Conservation (phyloP, 352 stramenopile species). For the Aphanomyces astaci region DNA sequence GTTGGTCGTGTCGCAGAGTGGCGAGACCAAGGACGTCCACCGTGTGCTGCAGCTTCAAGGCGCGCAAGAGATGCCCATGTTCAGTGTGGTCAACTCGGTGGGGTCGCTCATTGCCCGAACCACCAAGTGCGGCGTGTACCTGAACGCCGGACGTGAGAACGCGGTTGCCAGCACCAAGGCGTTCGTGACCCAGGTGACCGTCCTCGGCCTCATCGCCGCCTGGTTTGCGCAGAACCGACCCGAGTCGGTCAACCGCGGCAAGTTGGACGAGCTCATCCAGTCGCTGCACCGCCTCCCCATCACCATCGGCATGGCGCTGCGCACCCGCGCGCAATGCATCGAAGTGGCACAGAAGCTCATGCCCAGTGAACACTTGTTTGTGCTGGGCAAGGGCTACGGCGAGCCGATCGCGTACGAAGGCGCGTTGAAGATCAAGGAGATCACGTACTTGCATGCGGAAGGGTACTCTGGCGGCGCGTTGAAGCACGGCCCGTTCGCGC, state of each 20-base stretch:
- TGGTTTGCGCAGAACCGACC: slow-evolving; percentile 88
- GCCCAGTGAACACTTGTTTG: slow-evolving; percentile 91
- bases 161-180: slow-evolving; percentile 98
- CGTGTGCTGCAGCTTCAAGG: slow-evolving; percentile 86
- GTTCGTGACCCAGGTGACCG: slow-evolving; percentile 96
- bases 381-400: slow-evolving; percentile 91
- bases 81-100: slow-evolving; percentile 97
- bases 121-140: slow-evolving; percentile 93
- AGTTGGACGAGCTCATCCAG: slow-evolving; percentile 88
- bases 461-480: slow-evolving; percentile 96
- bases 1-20: slow-evolving; percentile 96
- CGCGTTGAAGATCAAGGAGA: slow-evolving; percentile 99
- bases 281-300: slow-evolving; percentile 95
- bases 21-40: slow-evolving; percentile 97
- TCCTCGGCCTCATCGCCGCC: slow-evolving; percentile 83
- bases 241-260: slow-evolving; percentile 67
- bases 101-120: slow-evolving; percentile 94
- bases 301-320: slow-evolving; percentile 95
- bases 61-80: slow-evolving; percentile 64
- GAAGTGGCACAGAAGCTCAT: slow-evolving; percentile 83
- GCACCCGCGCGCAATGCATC: slow-evolving; percentile 87
- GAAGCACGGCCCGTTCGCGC: slow-evolving; percentile 98
- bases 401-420: slow-evolving; percentile 95
- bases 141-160: slow-evolving; percentile 97
- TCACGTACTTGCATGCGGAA: slow-evolving; percentile 98